These are phyloP conservation scores for Cydonia oblonga DNA, from an alignment of 331 rosid genomes.

Conservation along the genomic window DNA sequence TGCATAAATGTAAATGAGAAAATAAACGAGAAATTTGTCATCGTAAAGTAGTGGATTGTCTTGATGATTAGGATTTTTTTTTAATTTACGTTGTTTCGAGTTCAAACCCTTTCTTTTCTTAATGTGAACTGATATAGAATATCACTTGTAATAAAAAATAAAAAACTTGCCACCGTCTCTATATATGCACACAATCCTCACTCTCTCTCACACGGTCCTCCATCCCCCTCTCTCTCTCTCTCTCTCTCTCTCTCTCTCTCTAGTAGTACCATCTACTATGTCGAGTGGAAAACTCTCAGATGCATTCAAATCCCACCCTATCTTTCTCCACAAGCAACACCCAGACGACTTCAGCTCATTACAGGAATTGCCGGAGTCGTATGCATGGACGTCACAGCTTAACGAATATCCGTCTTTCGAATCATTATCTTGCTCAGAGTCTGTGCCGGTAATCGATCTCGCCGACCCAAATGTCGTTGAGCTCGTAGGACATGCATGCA, in stretches of 20 bases:
- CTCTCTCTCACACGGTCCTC: neutral
- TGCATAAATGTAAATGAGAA: neutral
- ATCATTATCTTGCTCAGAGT: neutral
- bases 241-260: too few species aligned
- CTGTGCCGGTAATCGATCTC: conserved; percentile 52
- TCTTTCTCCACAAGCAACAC: conserved; percentile 30
- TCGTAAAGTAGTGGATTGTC: too few species aligned
- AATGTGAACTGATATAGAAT: neutral
- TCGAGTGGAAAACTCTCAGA: conserved; percentile 46
- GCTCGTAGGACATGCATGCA: conserved; percentile 62
- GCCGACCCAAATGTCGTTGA: conserved; percentile 45
- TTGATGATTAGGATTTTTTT: too few species aligned
- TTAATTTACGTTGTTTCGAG: too few species aligned
- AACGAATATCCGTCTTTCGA: neutral
- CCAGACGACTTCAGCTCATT: conserved; percentile 49
- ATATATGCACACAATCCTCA: neutral
- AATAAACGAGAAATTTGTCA: neutral
- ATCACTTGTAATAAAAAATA: too few species aligned
- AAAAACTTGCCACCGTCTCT: neutral
- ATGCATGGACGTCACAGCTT: conserved; percentile 38
- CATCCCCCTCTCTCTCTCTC: too few species aligned
- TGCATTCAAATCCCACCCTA: conserved; percentile 43
- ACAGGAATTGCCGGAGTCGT: conserved; percentile 53
- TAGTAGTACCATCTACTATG: conserved; percentile 16
- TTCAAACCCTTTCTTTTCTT: too few species aligned